These are phyloP conservation scores for Mortierella polycephala DNA, from an alignment of 371 early-diverging fungal genomes.

Conservation along the genomic window DNA sequence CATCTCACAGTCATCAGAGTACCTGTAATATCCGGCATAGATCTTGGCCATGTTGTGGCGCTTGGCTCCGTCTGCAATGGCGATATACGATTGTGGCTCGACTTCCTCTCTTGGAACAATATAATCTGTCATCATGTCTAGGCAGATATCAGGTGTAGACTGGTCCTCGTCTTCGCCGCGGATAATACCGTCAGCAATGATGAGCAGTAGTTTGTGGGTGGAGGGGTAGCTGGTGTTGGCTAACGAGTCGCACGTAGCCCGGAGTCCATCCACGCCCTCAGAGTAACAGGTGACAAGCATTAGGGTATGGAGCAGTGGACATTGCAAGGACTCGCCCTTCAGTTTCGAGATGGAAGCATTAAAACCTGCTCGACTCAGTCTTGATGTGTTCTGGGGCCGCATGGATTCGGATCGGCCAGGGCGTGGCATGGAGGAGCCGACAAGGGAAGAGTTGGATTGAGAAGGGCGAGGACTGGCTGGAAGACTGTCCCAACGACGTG, in stretches of 20 bases:
- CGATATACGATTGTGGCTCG: conserved; percentile 81
- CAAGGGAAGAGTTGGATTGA: conserved; percentile 23
- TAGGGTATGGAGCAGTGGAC: conserved; percentile 47
- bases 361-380: conserved; percentile 30
- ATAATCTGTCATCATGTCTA: conserved; percentile 75
- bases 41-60: conserved; percentile 93
- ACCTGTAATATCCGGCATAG: conserved; percentile 92
- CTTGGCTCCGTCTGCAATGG: conserved; percentile 87
- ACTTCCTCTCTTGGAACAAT: conserved; percentile 58
- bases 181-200: conserved; percentile 91
- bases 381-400: conserved; percentile 15
- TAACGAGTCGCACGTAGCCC: conserved; percentile 91
- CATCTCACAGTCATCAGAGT: conserved; percentile 45
- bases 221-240: conserved; percentile 87
- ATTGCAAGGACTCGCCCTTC: conserved; percentile 33
- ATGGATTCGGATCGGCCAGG: conserved; percentile 29
- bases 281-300: conserved; percentile 87
- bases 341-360: conserved; percentile 45
- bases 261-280: conserved; percentile 87
- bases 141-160: conserved; percentile 79
- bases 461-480: conserved; percentile 28
- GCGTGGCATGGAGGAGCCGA: conserved; percentile 35
- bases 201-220: conserved; percentile 86
- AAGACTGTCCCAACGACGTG: conserved; percentile 36
- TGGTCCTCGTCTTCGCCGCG: conserved; percentile 81